Conservation (phyloP, 106 monocot species). For the Dendrobium catenatum region DNA sequence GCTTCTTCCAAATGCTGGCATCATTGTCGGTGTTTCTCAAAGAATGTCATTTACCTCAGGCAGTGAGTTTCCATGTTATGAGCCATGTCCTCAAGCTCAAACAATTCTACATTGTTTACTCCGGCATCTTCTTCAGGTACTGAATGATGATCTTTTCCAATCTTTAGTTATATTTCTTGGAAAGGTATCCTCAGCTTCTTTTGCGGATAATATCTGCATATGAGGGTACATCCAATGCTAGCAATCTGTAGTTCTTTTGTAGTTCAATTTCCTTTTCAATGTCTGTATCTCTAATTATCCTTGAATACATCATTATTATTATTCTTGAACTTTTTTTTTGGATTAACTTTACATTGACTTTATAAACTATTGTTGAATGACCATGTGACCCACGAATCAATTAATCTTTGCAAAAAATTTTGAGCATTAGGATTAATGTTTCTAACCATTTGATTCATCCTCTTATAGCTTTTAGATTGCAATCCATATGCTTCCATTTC, state of each 20-base stretch:
- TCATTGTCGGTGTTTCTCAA: conserved; percentile 92
- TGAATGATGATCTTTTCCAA: background rate
- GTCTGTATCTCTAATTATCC: background rate
- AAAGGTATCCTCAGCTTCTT: background rate
- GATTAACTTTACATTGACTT: too few species aligned
- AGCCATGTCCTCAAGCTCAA: conserved; percentile 97
- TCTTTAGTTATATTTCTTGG: background rate
- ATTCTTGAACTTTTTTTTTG: background rate
- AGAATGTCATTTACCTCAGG: conserved; percentile 89
- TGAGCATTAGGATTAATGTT: too few species aligned
- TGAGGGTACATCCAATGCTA: background rate
- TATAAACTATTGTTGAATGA: too few species aligned
- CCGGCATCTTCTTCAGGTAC: conserved; percentile 97
- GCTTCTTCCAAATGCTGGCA: conserved; percentile 92
- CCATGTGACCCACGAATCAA: too few species aligned
- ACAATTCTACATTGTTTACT: conserved; percentile 97
- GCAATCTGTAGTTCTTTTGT: background rate
- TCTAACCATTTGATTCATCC: too few species aligned
- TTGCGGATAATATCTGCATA: background rate
- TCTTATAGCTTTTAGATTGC: too few species aligned
- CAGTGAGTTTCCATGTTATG: conserved; percentile 97
- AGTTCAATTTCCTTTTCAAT: background rate
- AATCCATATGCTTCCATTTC: too few species aligned
- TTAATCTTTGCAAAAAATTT: too few species aligned
- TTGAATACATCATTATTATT: background rate